These are phyloP conservation scores for Boeremia exigua DNA, from an alignment of 2,329 filamentous ascomycete genomes.

Conservation along the genomic window DNA sequence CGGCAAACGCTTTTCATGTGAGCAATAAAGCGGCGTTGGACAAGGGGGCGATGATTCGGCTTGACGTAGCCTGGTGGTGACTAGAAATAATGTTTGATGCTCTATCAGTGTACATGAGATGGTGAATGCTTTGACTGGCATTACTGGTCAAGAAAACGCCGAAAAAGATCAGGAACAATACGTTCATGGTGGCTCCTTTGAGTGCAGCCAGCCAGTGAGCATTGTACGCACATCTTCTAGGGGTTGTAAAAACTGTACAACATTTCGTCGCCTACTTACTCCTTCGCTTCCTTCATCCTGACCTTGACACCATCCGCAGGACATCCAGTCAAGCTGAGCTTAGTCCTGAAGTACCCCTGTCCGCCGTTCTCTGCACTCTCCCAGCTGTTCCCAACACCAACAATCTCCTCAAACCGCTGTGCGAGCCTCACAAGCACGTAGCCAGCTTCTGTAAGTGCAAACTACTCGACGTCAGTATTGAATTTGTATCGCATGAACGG, in stretches of 20 bases:
- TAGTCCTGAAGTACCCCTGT: slow-evolving; percentile 29
- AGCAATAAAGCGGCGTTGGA: background rate
- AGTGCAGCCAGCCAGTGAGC: too few relatives aligned
- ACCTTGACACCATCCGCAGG: slow-evolving; percentile 43
- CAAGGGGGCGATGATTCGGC: background rate
- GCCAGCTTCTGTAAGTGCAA: slow-evolving; percentile 40
- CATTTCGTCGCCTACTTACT: slow-evolving; percentile 4
- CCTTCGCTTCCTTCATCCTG: slow-evolving; percentile 38
- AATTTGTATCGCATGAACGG: too few relatives aligned
- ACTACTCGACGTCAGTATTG: slow-evolving; percentile 13
- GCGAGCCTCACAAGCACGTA: slow-evolving; percentile 36
- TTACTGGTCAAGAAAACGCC: too few relatives aligned
- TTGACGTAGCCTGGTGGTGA: background rate
- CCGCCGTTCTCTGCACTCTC: slow-evolving; percentile 33
- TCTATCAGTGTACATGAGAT: too few relatives aligned
- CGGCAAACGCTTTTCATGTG: background rate
- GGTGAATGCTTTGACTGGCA: too few relatives aligned
- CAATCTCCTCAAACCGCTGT: slow-evolving; percentile 39
- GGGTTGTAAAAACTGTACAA: too few relatives aligned
- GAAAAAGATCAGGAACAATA: too few relatives aligned
- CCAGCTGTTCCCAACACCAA: slow-evolving; percentile 36
- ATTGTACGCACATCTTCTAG: too few relatives aligned
- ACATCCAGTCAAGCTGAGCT: slow-evolving; percentile 33
- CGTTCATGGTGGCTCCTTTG: too few relatives aligned
- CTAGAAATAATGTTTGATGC: too few relatives aligned